Evolutionary conservation across 805 yeast species (phyloP).

Genomic region (Suhomyces sp.): DNA sequence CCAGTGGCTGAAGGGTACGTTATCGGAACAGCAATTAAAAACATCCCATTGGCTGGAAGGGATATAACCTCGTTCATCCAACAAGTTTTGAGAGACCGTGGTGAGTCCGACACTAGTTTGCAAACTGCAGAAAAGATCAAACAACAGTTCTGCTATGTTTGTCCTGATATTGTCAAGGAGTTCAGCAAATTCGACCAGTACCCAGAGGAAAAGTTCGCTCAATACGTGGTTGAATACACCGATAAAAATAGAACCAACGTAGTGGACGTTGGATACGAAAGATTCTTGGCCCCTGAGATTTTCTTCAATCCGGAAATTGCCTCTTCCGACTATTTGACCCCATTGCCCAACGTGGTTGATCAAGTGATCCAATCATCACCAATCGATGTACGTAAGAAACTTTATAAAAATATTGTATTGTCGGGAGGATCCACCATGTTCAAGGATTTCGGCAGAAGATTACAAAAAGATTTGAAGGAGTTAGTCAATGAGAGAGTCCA

Average conservation of each 20-base stretch:
- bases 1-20: conserved; percentile 99
- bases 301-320: conserved; percentile 98
- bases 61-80: conserved; percentile 95
- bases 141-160: conserved; percentile 95
- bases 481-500: conserved; percentile 88
- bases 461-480: conserved; percentile 88
- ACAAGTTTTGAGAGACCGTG: conserved; percentile 91
- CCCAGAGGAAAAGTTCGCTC: conserved; percentile 85
- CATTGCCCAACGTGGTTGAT: conserved; percentile 94
- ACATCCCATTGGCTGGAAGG: conserved; percentile 98
- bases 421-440: conserved; percentile 99
- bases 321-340: conserved; percentile 91
- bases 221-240: conserved; percentile 82
- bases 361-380: conserved; percentile 94
- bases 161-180: conserved; percentile 97
- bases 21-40: conserved; percentile 94
- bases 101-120: conserved; percentile 89
- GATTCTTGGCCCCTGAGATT: conserved; percentile 98
- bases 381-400: conserved; percentile 95
- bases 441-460: conserved; percentile 94
- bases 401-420: conserved; percentile 91
- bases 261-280: conserved; percentile 96
- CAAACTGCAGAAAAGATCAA: conserved; percentile 96
- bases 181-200: conserved; percentile 92
- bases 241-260: conserved; percentile 50